Conservation (phyloP, 2,329 filamentous ascomycete species). For the Cordyceps militaris region DNA sequence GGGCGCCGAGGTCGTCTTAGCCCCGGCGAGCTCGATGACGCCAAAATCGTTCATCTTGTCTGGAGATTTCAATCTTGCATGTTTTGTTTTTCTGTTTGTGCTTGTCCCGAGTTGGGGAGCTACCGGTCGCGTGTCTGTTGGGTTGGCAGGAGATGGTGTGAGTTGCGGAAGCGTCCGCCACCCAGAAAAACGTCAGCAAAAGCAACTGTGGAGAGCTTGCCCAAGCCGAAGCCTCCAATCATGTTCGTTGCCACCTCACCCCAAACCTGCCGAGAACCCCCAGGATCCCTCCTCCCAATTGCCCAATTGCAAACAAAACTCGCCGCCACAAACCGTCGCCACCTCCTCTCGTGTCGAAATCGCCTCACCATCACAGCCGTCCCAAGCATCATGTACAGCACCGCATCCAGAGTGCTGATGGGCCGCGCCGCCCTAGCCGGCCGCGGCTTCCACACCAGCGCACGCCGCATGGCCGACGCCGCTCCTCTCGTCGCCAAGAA, state of each 20-base stretch:
- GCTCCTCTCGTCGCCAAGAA: constrained; percentile 48
- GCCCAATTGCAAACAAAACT: neutral
- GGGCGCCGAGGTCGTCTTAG: constrained; percentile 62
- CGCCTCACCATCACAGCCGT: neutral
- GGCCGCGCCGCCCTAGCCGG: constrained; percentile 32
- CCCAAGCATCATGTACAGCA: constrained; percentile 15
- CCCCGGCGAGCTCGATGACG: constrained; percentile 74
- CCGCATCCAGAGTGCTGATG: constrained; percentile 37
- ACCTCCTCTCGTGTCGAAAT: neutral
- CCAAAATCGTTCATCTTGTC: constrained; percentile 59
- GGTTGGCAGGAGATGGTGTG: neutral
- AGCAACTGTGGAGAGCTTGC: neutral
- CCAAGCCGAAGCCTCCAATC: constrained; percentile 14
- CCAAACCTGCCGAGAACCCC: neutral
- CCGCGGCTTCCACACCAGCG: constrained; percentile 44
- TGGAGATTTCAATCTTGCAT: neutral
- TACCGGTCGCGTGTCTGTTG: neutral
- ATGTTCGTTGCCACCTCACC: constrained; percentile 10
- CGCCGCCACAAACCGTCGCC: neutral
- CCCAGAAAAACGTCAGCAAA: neutral
- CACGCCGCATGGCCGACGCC: constrained; percentile 37
- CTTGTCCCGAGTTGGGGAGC: neutral
- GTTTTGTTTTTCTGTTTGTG: neutral
- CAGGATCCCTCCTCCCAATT: neutral
- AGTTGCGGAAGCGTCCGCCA: neutral